Evolutionary conservation across 176 grass and related monocot genomes (phyloP), one percentile per base, ranked within the genome.

Genomic region (Phragmites australis): DNA sequence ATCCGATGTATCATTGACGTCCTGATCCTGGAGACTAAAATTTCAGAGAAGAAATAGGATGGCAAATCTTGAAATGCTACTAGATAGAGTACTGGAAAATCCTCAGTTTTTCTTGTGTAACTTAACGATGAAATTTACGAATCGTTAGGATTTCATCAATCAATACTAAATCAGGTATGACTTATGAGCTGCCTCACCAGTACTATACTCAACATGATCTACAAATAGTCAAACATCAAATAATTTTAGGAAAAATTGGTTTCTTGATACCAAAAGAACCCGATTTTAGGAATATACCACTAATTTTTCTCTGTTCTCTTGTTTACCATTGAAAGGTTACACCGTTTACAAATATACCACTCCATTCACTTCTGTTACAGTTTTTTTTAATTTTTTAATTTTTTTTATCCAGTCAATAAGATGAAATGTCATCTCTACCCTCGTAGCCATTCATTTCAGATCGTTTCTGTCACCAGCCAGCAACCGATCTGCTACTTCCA

Each of bases 181-280:
- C 62, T 60, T 50, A 0, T 6, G 41, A 50, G 21, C 16, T 13
- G 17, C 19, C 51, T 72, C 21, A 37, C 27, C 43, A 51, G 52
- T 42, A 70, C 47, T 46, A 60, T 59, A 29, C 42, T 71, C 43
- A 25, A 61, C 16, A 31, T 21, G 74, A 78, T 50, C 31, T 15
- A 6, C 45, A 65, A 72, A 42, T 65, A 52, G 76, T 79, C 76
- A 79, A 78, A 65, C 23, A 58, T 29, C 18, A 51, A 50, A 10
- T 8, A 65, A 66, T n/a, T n/a, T n/a, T n/a, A n/a, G 34, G 34
- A 5, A 37, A 45, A 12, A 45, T 45, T 45, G 9, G 22, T 5
- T 25, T 58, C 9, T 10, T 57, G 17, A 52, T 17, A 52, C 19
- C 4, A 52, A 19, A 52, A 52, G 49, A 21, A 6, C 4, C 49